phyloP scores from a whole-genome alignment of 1,284 basidiomycete species.

The Porogramme epimiltina region DNA sequence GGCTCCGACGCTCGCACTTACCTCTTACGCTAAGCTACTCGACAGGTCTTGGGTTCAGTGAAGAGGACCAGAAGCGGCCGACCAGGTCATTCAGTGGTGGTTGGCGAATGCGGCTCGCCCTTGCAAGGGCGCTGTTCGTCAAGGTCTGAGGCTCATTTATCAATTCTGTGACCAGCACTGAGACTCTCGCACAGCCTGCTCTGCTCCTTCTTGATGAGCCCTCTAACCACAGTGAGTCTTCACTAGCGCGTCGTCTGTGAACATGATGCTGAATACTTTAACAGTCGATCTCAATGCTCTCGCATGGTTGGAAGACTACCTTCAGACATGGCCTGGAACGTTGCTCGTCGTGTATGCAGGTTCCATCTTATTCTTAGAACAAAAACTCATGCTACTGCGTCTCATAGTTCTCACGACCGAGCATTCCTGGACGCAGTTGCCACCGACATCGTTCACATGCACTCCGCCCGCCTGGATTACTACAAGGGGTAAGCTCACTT shows the following conservation, averaged over 20 bases:
- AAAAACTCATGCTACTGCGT: constrained; percentile 5
- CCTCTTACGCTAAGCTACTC: neutral
- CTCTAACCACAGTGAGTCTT: constrained; percentile 86
- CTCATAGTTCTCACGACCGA: constrained; percentile 88
- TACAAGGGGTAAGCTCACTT: constrained; percentile 69
- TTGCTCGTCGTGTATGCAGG: constrained; percentile 90
- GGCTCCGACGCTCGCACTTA: neutral
- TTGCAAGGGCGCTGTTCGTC: constrained; percentile 91
- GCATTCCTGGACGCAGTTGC: constrained; percentile 98
- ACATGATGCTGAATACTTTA: constrained; percentile 1
- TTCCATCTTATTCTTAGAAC: neutral
- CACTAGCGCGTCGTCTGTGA: neutral
- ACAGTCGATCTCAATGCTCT: constrained; percentile 80
- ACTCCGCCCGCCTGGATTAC: constrained; percentile 93
- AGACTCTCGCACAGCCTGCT: no score
- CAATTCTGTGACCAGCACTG: no score
- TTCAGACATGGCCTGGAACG: constrained; percentile 95
- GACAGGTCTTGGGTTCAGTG: constrained; percentile 85
- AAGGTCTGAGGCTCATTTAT: no score
- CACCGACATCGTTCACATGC: constrained; percentile 96
- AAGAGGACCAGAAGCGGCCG: constrained; percentile 81
- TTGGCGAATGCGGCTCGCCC: constrained; percentile 89
- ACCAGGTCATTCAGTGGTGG: constrained; percentile 96
- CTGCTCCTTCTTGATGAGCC: constrained; percentile 92
- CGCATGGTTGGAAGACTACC: constrained; percentile 92